Percentiles rank a stretch among this genome's conserved stretches.
Evolutionary conservation across 768 basidiomycete species (phyloP).

Genomic region (Russula griseocarnosa): DNA sequence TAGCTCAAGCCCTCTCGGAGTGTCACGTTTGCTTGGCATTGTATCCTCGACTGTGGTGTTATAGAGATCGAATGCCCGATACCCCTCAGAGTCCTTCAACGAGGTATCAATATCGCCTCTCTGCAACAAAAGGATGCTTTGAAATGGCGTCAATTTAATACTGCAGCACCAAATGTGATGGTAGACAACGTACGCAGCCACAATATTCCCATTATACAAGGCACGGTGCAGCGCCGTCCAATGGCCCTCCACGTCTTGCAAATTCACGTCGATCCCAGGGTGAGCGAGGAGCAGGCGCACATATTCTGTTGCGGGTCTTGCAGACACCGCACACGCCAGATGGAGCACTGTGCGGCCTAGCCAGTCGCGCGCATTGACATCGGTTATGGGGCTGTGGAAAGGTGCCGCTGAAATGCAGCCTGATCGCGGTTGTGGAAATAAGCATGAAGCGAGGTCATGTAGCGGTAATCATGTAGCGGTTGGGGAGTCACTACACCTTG

Average conservation of each 20-base stretch:
- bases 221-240: conserved; percentile 92
- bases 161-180: not conserved
- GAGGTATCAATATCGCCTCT: conserved; percentile 66
- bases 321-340: conserved; percentile 61
- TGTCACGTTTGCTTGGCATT: conserved; percentile 12
- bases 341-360: conserved; percentile 79
- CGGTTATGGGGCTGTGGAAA: conserved; percentile 38
- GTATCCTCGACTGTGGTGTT: conserved; percentile 42
- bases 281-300: conserved; percentile 71
- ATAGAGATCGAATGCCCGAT: conserved; percentile 89
- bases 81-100: conserved; percentile 81
- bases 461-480: conserved; percentile 26
- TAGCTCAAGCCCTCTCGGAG: conserved; percentile 48
- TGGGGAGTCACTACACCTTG: too few relatives aligned
- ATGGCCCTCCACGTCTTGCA: conserved; percentile 75
- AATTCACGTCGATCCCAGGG: conserved; percentile 72
- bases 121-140: conserved; percentile 69
- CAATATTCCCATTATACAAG: conserved; percentile 72
- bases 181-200: conserved; percentile 51
- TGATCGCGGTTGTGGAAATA: conserved; percentile 66
- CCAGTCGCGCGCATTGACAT: conserved; percentile 70
- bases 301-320: conserved; percentile 59
- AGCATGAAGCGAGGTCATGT: conserved; percentile 80
- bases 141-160: not conserved
- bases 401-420: conserved; percentile 71